Conservation (phyloP, 2,329 filamentous ascomycete species). For the Sphaerulina musiva region DNA sequence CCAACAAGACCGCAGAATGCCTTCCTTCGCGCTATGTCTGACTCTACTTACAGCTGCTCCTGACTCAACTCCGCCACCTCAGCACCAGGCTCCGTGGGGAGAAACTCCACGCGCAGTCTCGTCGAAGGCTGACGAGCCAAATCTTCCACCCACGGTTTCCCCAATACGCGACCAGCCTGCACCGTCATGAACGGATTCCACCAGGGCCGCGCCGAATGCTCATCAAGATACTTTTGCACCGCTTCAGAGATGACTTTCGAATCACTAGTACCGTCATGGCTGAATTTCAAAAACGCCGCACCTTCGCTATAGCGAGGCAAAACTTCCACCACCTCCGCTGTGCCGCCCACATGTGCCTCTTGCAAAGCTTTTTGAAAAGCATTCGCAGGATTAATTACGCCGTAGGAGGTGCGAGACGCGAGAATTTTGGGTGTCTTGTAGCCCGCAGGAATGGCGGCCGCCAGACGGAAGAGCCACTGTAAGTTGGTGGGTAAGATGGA, state of each 20-base stretch:
- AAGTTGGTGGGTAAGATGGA: slow-evolving; percentile 82
- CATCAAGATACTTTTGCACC: slow-evolving; percentile 57
- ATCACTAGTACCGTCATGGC: slow-evolving; percentile 45
- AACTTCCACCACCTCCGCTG: slow-evolving; percentile 68
- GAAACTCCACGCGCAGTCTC: slow-evolving; percentile 75
- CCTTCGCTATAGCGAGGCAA: slow-evolving; percentile 83
- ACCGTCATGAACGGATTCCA: slow-evolving; percentile 76
- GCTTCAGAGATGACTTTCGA: slow-evolving; percentile 54
- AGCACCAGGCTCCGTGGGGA: slow-evolving; percentile 63
- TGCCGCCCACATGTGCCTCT: slow-evolving; percentile 22
- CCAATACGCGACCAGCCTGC: slow-evolving; percentile 65
- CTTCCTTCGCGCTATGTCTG: too few species aligned
- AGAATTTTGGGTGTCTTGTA: slow-evolving; percentile 10
- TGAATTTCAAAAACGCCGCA: slow-evolving; percentile 86
- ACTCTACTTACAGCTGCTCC: slow-evolving; percentile 58
- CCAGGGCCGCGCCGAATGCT: slow-evolving; percentile 75
- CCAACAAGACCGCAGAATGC: too few species aligned
- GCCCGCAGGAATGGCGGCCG: slow-evolving; percentile 38
- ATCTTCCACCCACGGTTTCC: slow-evolving; percentile 91
- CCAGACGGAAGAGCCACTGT: slow-evolving; percentile 53
- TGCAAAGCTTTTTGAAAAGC: slow-evolving; percentile 44
- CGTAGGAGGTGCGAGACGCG: slow-evolving; percentile 20
- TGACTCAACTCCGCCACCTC: slow-evolving; percentile 73
- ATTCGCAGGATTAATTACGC: slow-evolving; percentile 50
- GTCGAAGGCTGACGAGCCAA: slow-evolving; percentile 72